phyloP scores from a whole-genome alignment of 2,329 filamentous ascomycete genomes.

The Herpotrichia juniperi region DNA sequence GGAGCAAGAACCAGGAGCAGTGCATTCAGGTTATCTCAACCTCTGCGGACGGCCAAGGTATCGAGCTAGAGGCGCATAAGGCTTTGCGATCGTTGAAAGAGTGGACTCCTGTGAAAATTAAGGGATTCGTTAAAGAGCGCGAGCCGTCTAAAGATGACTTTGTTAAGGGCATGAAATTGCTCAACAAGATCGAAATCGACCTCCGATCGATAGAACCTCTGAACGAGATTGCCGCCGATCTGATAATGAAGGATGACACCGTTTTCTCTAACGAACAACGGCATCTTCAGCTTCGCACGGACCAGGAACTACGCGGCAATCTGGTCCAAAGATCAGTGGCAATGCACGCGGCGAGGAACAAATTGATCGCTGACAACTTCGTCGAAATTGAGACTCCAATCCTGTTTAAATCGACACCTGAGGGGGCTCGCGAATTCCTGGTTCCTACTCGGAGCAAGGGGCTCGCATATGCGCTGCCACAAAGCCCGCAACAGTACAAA shows the following conservation, averaged over 20 bases:
- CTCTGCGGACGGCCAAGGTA: constrained; percentile 38
- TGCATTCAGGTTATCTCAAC: constrained; percentile 59
- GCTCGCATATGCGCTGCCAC: constrained; percentile 86
- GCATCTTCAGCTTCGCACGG: constrained; percentile 84
- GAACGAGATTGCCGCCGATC: constrained; percentile 74
- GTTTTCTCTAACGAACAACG: constrained; percentile 76
- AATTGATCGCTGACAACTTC: constrained; percentile 64
- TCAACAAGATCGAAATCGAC: constrained; percentile 62
- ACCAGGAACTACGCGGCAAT: constrained; percentile 68
- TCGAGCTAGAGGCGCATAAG: constrained; percentile 33
- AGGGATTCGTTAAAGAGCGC: constrained; percentile 55
- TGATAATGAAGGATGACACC: constrained; percentile 77
- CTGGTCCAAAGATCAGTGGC: constrained; percentile 73
- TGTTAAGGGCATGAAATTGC: constrained; percentile 37
- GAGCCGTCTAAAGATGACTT: constrained; percentile 41
- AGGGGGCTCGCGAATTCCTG: constrained; percentile 92
- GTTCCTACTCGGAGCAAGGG: constrained; percentile 82
- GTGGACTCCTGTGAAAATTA: constrained; percentile 62
- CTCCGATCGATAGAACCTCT: constrained; percentile 69
- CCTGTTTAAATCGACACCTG: constrained; percentile 96
- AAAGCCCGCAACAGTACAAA: constrained; percentile 98
- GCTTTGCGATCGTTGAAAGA: constrained; percentile 52
- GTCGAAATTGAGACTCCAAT: constrained; percentile 88
- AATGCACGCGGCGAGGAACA: constrained; percentile 58
- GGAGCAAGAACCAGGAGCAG: constrained; percentile 50